Conservation (phyloP, 805 yeast genomes). For the Starmera dryadoides region DNA sequence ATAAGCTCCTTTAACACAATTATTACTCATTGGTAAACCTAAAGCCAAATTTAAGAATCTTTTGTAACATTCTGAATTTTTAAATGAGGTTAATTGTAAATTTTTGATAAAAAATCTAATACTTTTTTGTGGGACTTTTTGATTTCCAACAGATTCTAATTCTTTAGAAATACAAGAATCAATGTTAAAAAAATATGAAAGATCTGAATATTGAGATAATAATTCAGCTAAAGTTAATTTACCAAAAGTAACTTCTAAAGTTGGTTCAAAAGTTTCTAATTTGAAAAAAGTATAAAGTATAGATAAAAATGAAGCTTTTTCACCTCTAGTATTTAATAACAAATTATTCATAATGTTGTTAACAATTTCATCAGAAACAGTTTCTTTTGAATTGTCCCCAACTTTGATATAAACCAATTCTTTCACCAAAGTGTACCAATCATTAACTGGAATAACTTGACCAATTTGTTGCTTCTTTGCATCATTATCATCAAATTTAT, state of each 20-base stretch:
- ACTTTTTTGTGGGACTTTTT: constrained; percentile 13
- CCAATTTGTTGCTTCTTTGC: not conserved
- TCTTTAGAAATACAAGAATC: constrained; percentile 8
- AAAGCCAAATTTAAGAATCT: constrained; percentile 18
- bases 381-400: constrained; percentile 9
- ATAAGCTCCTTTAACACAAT: constrained; percentile 16
- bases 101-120: constrained; percentile 20
- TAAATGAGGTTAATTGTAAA: constrained; percentile 7
- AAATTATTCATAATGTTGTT: constrained; percentile 8
- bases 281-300: constrained; percentile 11
- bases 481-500: constrained; percentile 2
- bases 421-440: constrained; percentile 19
- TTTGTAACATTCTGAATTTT: constrained; percentile 14
- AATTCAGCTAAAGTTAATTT: constrained; percentile 15
- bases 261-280: constrained; percentile 12
- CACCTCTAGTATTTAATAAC: constrained; percentile 4
- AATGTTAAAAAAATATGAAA: constrained; percentile 10
- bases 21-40: constrained; percentile 10
- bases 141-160: constrained; percentile 14
- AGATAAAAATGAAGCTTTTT: constrained; percentile 2
- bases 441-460: constrained; percentile 3
- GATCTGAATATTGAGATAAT: constrained; percentile 13
- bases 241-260: constrained; percentile 11
- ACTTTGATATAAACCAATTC: constrained; percentile 16
- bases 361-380: constrained; percentile 14